phyloP scores from a whole-genome alignment of 2,329 filamentous ascomycete species.

The Plenodomus biglobosus region DNA sequence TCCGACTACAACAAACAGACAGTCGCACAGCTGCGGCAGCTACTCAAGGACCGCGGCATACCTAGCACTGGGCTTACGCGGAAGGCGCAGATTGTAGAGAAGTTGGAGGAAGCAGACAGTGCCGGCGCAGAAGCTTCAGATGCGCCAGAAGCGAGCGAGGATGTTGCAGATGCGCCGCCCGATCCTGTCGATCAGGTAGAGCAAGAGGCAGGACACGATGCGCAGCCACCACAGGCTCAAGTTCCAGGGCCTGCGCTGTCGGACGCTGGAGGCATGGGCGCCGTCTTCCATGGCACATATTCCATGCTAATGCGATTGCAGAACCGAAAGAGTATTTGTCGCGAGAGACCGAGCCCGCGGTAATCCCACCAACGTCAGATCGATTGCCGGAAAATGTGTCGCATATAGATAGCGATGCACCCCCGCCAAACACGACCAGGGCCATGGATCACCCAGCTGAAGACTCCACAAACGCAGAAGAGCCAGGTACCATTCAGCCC shows the following conservation, averaged over 20 bases:
- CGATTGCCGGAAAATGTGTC: slow-evolving; percentile 21
- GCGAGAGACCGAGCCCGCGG: slow-evolving; percentile 6
- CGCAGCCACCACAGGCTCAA: not conserved
- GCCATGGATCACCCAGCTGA: slow-evolving; percentile 17
- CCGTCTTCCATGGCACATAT: not conserved
- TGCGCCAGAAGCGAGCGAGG: slow-evolving; percentile 9
- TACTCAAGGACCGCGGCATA: slow-evolving; percentile 52
- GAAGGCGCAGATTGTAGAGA: slow-evolving; percentile 53
- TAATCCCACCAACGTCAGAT: slow-evolving; percentile 16
- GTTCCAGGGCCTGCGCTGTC: slow-evolving; percentile 17
- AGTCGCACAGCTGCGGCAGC: slow-evolving; percentile 49
- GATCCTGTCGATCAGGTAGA: slow-evolving; percentile 5
- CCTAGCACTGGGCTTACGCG: slow-evolving; percentile 49
- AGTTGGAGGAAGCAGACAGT: slow-evolving; percentile 41
- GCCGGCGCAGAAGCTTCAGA: slow-evolving; percentile 12
- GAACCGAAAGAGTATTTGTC: slow-evolving; percentile 10
- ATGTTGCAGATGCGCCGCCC: slow-evolving; percentile 11
- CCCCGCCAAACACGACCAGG: slow-evolving; percentile 15
- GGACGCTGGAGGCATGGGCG: slow-evolving; percentile 25
- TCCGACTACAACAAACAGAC: slow-evolving; percentile 51
- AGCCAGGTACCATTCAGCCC: slow-evolving; percentile 20
- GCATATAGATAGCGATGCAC: slow-evolving; percentile 23
- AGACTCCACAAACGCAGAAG: slow-evolving; percentile 17
- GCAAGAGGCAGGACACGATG: slow-evolving; percentile 6
- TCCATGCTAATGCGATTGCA: slow-evolving; percentile 7